These are phyloP conservation scores for Salix arbutifolia DNA, from an alignment of 345 rosid genomes.

Conservation along the genomic window DNA sequence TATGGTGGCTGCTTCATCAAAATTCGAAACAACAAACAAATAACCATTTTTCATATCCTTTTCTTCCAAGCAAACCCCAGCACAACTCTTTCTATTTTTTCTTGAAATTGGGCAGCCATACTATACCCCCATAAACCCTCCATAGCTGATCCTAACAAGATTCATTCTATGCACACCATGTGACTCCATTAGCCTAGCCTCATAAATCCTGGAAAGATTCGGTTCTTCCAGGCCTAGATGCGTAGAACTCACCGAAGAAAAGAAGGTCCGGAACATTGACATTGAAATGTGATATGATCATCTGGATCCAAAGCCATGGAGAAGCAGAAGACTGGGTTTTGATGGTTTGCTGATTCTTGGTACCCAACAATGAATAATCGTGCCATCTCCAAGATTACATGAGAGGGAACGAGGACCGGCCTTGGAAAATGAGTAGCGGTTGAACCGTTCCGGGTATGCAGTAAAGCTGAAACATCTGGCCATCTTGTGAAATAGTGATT, in stretches of 20 bases:
- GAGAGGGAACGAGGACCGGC: constrained; percentile 49
- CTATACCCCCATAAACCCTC: constrained; percentile 79
- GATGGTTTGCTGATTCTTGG: constrained; percentile 35
- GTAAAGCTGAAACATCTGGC: constrained; percentile 58
- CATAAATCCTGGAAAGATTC: constrained; percentile 70
- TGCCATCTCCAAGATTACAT: constrained; percentile 51
- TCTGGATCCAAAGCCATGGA: constrained; percentile 68
- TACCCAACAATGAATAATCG: constrained; percentile 69
- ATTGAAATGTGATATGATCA: constrained; percentile 54
- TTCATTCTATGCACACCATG: constrained; percentile 42
- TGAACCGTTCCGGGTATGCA: constrained; percentile 52
- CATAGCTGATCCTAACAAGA: constrained; percentile 71
- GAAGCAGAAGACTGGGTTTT: constrained; percentile 54
- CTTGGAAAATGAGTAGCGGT: constrained; percentile 47
- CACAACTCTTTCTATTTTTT: constrained; percentile 52
- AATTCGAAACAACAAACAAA: constrained; percentile 54
- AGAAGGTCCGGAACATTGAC: constrained; percentile 70
- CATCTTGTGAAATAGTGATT: too few relatives aligned
- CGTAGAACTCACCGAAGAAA: constrained; percentile 59
- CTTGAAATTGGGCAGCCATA: constrained; percentile 55
- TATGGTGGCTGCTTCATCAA: constrained; percentile 59
- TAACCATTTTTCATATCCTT: constrained; percentile 56
- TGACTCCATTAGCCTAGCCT: constrained; percentile 47
- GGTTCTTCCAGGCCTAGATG: constrained; percentile 40
- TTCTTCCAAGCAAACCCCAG: constrained; percentile 77